Evolutionary conservation across 768 basidiomycete genomes (phyloP), one percentile per base, ranked within the genome.

Genomic region (Kwoniella botswanensis): DNA sequence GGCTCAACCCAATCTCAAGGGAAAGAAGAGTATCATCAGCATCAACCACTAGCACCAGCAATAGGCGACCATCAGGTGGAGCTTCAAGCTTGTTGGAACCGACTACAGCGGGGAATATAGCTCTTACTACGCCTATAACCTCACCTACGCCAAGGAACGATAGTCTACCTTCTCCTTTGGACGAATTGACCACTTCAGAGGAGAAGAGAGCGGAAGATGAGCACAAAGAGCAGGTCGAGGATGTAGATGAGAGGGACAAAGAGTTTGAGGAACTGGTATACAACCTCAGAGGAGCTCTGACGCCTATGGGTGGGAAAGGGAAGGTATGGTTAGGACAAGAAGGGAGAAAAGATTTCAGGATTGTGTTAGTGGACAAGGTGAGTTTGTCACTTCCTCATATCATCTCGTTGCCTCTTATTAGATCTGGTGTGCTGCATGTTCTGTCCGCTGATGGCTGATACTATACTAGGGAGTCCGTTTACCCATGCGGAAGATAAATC

Each of bases 361-460:
- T 93, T 22, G 84, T 93, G 42, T 85, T 96, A 10, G 94, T 97
- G 9, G 93, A 94, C 76, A 92, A 90, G 84, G 89, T 88, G 64
- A 71, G 87, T 76, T 9, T 18, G 22, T 29, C 17, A 4, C 57
- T 35, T 22, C 46, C 0, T 10, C 3, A 35, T 4, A 35, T 35
- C 35, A 35, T 17, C 22, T 18, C 50, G 17, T 56, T 10, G 21
- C 13, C 35, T 22, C 29, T 42, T 53, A 6, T 29, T 18, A 57
- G 21, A 56, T 18, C 35, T 7, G 7, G 5, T 35, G 7, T 35
- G 7, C 7, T 35, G 35, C 35, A 35, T 35, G 35, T 35, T 35
- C 35, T 35, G 35, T 35, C 35, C 6, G 35, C 35, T 35, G 35
- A 35, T 35, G 43, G 13, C 50, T 21, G 11, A 41, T 64, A 53